phyloP scores from a whole-genome alignment of 768 basidiomycete genomes.

The Tulasnella sp. region DNA sequence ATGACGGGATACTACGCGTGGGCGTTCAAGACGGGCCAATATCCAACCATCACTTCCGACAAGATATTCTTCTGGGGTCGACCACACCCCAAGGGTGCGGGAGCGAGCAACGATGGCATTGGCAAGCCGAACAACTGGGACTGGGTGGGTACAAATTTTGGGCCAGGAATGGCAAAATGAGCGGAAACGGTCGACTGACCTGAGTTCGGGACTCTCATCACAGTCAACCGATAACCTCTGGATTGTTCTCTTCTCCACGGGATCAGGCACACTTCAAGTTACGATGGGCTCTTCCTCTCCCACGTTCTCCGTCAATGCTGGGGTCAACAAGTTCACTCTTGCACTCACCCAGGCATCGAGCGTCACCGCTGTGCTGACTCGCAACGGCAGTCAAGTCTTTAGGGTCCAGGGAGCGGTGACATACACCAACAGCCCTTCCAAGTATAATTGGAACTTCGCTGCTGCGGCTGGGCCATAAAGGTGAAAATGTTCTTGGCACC shows the following conservation, averaged over 20 bases:
- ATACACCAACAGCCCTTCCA: background rate
- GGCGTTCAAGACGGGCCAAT: constrained; percentile 66
- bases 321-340: constrained; percentile 29
- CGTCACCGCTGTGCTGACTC: constrained; percentile 42
- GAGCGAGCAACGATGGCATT: constrained; percentile 44
- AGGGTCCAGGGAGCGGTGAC: background rate
- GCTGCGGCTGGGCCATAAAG: constrained; percentile 7
- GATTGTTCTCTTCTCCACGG: constrained; percentile 30
- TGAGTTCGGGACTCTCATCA: background rate
- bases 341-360: constrained; percentile 55
- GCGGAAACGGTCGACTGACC: background rate
- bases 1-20: constrained; percentile 52
- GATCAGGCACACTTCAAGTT: constrained; percentile 22
- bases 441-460: constrained; percentile 23
- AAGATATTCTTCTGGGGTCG: constrained; percentile 57
- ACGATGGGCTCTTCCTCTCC: background rate
- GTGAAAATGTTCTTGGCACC: background rate
- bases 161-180: background rate
- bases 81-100: constrained; percentile 61
- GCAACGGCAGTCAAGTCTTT: constrained; percentile 23
- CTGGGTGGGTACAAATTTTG: constrained; percentile 40
- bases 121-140: constrained; percentile 43
- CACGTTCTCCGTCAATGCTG: constrained; percentile 3
- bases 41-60: constrained; percentile 60
- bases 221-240: constrained; percentile 18